These are phyloP conservation scores for Diplodia corticola DNA, from an alignment of 2,329 filamentous ascomycete genomes.

Conservation along the genomic window DNA sequence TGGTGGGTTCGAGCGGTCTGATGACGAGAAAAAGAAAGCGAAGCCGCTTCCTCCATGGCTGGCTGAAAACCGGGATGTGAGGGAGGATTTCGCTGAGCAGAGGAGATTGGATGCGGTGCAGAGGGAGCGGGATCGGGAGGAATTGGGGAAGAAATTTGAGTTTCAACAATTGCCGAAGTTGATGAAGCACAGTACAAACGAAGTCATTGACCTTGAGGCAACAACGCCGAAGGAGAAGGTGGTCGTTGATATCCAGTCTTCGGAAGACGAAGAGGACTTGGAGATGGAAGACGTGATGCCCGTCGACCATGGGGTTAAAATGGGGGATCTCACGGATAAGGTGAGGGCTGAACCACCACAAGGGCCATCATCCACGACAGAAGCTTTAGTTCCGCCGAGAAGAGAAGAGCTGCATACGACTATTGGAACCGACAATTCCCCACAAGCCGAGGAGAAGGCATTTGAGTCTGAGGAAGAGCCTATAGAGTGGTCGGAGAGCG, in stretches of 20 bases:
- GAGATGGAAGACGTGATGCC: slow-evolving; percentile 38
- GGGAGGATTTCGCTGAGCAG: slow-evolving; percentile 57
- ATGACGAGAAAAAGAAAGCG: slow-evolving; percentile 45
- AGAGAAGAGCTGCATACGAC: not conserved
- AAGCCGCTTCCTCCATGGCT: slow-evolving; percentile 75
- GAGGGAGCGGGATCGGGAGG: slow-evolving; percentile 58
- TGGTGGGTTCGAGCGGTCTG: slow-evolving; percentile 65
- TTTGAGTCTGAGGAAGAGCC: not conserved
- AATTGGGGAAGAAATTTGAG: slow-evolving; percentile 60
- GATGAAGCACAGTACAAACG: slow-evolving; percentile 55
- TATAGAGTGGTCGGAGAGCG: slow-evolving; percentile 54
- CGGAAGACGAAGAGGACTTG: slow-evolving; percentile 53
- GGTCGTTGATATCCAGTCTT: slow-evolving; percentile 64
- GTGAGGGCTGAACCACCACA: slow-evolving; percentile 45
- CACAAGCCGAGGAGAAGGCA: not conserved
- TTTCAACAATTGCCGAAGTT: slow-evolving; percentile 63
- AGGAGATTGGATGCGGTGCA: slow-evolving; percentile 41
- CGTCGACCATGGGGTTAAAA: slow-evolving; percentile 36
- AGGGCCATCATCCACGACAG: not conserved
- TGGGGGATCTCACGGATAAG: slow-evolving; percentile 49
- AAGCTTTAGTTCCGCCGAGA: not conserved
- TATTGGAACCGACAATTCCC: not conserved
- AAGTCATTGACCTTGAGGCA: slow-evolving; percentile 51
- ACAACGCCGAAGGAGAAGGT: slow-evolving; percentile 46
- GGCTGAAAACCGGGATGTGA: slow-evolving; percentile 52